Conservation (phyloP, 2,329 filamentous ascomycete species). For the Cladosporium velox region DNA sequence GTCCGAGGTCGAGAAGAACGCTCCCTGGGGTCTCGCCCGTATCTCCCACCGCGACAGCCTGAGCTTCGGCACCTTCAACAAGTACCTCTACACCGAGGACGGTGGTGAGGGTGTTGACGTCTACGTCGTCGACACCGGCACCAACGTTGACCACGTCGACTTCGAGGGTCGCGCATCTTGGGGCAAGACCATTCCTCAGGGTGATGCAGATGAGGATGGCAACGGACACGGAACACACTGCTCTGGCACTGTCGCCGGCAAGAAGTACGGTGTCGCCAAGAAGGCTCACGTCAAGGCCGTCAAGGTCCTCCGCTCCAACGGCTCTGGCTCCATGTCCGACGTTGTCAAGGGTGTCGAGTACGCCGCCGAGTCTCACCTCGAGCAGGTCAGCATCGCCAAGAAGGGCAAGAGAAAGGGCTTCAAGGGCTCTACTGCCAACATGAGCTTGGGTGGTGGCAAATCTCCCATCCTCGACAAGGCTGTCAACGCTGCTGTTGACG, state of each 20-base stretch:
- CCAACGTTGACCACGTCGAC: slow-evolving; percentile 90
- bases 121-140: slow-evolving; percentile 98
- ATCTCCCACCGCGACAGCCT: slow-evolving; percentile 90
- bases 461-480: slow-evolving; percentile 86
- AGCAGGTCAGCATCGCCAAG: slow-evolving; percentile 78
- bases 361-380: slow-evolving; percentile 76
- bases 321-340: slow-evolving; percentile 97
- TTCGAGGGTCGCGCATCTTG: slow-evolving; percentile 94
- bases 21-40: slow-evolving; percentile 98
- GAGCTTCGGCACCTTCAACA: slow-evolving; percentile 92
- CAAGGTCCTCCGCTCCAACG: slow-evolving; percentile 97
- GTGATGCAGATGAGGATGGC: slow-evolving; percentile 86
- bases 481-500: slow-evolving; percentile 89
- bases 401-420: slow-evolving; percentile 88
- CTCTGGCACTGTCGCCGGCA: slow-evolving; percentile 95
- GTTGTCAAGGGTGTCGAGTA: slow-evolving; percentile 98
- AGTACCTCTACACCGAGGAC: slow-evolving; percentile 88
- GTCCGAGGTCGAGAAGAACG: slow-evolving; percentile 76
- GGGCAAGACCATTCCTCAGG: slow-evolving; percentile 91
- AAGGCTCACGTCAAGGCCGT: slow-evolving; percentile 96
- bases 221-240: slow-evolving; percentile 99
- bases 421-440: slow-evolving; percentile 99
- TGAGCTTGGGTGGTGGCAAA: slow-evolving; percentile 98
- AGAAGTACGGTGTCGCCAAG: slow-evolving; percentile 99
- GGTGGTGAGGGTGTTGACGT: slow-evolving; percentile 97